Percentiles rank a stretch among this genome's conserved stretches.
These are phyloP conservation scores for Coemansia sp. DNA, from an alignment of 192 early-diverging fungal genomes.

Conservation along the genomic window DNA sequence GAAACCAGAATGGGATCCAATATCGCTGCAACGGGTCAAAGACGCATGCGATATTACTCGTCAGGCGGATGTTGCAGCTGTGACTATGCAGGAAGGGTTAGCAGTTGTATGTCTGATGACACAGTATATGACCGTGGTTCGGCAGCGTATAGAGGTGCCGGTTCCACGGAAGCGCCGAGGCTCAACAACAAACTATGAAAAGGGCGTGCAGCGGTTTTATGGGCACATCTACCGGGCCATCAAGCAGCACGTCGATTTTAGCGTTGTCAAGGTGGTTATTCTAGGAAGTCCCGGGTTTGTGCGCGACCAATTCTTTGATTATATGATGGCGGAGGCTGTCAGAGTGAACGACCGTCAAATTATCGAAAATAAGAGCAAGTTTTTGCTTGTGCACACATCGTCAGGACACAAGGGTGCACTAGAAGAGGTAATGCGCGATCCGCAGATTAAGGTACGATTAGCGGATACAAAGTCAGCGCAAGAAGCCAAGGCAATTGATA, in stretches of 20 bases:
- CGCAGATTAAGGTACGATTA: constrained; percentile 70
- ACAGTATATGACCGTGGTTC: constrained; percentile 92
- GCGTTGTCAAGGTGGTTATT: constrained; percentile 92
- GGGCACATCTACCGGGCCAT: constrained; percentile 89
- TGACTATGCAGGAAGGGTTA: constrained; percentile 85
- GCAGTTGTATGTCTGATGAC: constrained; percentile 94
- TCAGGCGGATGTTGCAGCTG: constrained; percentile 88
- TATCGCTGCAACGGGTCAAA: constrained; percentile 84
- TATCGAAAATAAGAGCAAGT: constrained; percentile 83
- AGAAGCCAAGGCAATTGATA: constrained; percentile 78
- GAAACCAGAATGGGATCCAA: constrained; percentile 92
- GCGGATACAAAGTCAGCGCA: constrained; percentile 89
- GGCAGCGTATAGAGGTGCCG: constrained; percentile 85
- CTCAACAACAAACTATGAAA: constrained; percentile 86
- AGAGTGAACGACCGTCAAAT: constrained; percentile 78
- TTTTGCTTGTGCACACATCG: constrained; percentile 88
- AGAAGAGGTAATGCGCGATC: constrained; percentile 88
- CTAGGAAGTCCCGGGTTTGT: constrained; percentile 95
- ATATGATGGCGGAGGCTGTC: constrained; percentile 82
- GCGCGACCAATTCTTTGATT: constrained; percentile 82
- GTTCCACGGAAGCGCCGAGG: constrained; percentile 95
- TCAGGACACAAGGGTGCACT: constrained; percentile 97
- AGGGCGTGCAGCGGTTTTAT: constrained; percentile 83
- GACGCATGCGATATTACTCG: constrained; percentile 86
- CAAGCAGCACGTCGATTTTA: constrained; percentile 85